Evolutionary conservation across 805 yeast species (phyloP).

Genomic region (Huiozyma naganishii): DNA sequence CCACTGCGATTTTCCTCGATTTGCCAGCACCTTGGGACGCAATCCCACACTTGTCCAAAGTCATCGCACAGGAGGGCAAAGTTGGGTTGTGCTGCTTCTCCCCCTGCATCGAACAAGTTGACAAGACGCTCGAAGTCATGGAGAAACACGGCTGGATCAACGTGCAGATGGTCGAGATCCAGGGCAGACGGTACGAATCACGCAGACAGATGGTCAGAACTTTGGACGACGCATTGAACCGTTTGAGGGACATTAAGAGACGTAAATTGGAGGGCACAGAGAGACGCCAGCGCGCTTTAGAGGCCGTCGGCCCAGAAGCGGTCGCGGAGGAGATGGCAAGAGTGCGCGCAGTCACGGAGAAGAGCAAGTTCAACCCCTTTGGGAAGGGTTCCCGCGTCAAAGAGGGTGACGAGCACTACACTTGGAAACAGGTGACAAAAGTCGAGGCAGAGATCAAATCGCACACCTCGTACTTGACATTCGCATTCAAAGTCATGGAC

Average conservation of each 20-base stretch:
- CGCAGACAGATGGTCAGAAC: constrained; percentile 79
- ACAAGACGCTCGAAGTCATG: constrained; percentile 68
- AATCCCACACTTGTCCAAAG: constrained; percentile 57
- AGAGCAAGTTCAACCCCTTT: constrained; percentile 74
- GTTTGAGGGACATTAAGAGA: constrained; percentile 68
- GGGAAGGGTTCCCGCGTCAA: constrained; percentile 77
- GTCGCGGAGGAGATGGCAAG: constrained; percentile 17
- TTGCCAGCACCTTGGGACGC: constrained; percentile 97
- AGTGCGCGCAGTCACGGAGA: constrained; percentile 22
- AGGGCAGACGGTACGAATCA: constrained; percentile 79
- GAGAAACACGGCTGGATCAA: constrained; percentile 70
- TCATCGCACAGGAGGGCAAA: constrained; percentile 40
- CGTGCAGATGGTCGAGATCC: constrained; percentile 87
- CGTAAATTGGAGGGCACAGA: constrained; percentile 60
- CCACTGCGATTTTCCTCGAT: constrained; percentile 75
- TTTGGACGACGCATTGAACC: constrained; percentile 66
- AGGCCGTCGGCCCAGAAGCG: constrained; percentile 7
- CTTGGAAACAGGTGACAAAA: constrained; percentile 80
- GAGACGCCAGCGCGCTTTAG: constrained; percentile 30
- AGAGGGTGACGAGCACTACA: constrained; percentile 75
- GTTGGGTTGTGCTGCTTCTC: constrained; percentile 88
- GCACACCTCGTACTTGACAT: constrained; percentile 88
- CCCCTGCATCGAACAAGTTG: constrained; percentile 96
- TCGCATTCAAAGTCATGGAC: constrained; percentile 48
- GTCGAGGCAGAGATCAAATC: constrained; percentile 79